Conservation (phyloP, 306 rosid species). For the Trifolium subterraneum region DNA sequence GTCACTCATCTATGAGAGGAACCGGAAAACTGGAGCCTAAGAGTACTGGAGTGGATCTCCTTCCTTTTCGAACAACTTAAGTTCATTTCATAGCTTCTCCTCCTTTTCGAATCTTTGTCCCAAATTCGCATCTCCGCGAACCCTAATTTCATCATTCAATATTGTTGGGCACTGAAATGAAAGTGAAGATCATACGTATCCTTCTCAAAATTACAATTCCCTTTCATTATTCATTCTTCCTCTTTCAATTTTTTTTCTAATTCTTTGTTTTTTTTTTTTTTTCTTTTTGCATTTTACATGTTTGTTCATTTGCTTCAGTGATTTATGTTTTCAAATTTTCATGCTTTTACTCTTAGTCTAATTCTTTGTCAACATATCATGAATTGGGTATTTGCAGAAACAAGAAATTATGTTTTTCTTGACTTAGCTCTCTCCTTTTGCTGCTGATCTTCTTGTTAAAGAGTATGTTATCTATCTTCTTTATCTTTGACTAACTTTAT, state of each 20-base stretch:
- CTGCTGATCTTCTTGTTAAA: not conserved
- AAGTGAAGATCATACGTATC: slow-evolving; percentile 13
- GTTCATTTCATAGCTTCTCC: too few species aligned
- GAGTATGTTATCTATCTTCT: not conserved
- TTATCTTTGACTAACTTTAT: not conserved
- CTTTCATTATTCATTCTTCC: not conserved
- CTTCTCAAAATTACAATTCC: slow-evolving; percentile 17
- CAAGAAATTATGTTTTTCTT: not conserved
- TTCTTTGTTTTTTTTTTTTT: not conserved
- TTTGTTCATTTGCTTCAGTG: not conserved
- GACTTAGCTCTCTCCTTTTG: not conserved
- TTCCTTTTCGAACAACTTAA: too few species aligned
- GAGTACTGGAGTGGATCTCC: too few species aligned
- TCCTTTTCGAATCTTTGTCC: not conserved
- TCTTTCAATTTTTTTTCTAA: not conserved
- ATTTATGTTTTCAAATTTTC: slow-evolving; percentile 14
- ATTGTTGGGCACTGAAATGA: not conserved
- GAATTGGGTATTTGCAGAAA: slow-evolving; percentile 6
- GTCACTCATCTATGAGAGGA: too few species aligned
- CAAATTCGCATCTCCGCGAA: not conserved
- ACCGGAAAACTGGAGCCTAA: too few species aligned
- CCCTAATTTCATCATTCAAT: not conserved
- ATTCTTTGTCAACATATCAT: not conserved
- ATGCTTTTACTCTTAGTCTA: not conserved
- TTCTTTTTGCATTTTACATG: slow-evolving; percentile 9